Conservation (phyloP, 2,329 filamentous ascomycete genomes). For the Pseudocercospora ulei region DNA sequence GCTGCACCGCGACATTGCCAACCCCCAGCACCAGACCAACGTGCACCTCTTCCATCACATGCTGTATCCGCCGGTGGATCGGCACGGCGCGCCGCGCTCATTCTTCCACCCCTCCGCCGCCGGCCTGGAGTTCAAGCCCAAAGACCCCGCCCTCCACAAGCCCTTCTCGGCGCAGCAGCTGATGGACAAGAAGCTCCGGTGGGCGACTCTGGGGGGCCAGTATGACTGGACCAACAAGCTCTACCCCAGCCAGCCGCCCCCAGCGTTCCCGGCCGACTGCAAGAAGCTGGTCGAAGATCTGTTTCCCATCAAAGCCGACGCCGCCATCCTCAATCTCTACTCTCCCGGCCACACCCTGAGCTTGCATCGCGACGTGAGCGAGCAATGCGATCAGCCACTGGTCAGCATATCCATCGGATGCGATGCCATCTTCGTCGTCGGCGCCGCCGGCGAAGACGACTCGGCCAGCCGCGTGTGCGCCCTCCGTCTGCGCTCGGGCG, state of each 20-base stretch:
- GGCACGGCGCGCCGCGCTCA: constrained; percentile 39
- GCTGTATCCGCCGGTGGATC: constrained; percentile 46
- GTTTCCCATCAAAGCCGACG: constrained; percentile 74
- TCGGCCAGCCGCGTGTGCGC: constrained; percentile 38
- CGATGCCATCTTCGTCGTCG: constrained; percentile 78
- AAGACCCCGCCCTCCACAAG: constrained; percentile 64
- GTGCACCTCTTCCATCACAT: constrained; percentile 73
- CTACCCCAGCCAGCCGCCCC: constrained; percentile 61
- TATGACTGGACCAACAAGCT: constrained; percentile 89
- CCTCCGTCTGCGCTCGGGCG: constrained; percentile 67
- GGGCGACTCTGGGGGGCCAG: constrained; percentile 89
- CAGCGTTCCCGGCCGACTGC: constrained; percentile 65
- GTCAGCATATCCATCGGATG: constrained; percentile 84
- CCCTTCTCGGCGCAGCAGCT: constrained; percentile 60
- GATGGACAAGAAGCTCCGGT: constrained; percentile 71
- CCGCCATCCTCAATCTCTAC: constrained; percentile 91
- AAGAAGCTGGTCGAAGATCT: constrained; percentile 55
- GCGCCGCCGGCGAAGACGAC: constrained; percentile 47
- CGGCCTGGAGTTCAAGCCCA: constrained; percentile 44
- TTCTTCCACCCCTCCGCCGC: constrained; percentile 44
- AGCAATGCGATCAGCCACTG: constrained; percentile 66
- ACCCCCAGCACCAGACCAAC: constrained; percentile 71
- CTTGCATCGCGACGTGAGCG: constrained; percentile 87
- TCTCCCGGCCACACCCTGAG: constrained; percentile 82
- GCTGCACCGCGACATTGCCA: constrained; percentile 66